Evolutionary conservation across 306 rosid species (phyloP), one percentile per base, ranked within the genome.

Genomic region (Ormosia semicastrata): DNA sequence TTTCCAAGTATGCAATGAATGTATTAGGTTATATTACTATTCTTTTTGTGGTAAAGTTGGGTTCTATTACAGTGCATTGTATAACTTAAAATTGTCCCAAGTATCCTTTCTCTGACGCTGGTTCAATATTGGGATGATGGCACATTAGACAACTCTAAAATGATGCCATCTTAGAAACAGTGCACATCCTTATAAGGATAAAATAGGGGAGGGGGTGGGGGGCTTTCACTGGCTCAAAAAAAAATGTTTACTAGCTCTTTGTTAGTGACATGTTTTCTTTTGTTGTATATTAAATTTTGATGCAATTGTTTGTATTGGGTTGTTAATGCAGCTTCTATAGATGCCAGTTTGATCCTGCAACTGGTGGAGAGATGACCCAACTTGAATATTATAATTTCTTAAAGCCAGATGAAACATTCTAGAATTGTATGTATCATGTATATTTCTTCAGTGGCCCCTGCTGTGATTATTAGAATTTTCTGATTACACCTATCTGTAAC

Each of bases 361-460:
- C 76, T 17, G 95, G 98, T 1, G 97, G 97, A 78, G 95, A 89
- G 88, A 92, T 92, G 97, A 88, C 88, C 2, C 94, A 88, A 83
- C 90, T 94, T 30, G 97, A 92, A 82, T 88, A 64, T 84, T 71
- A 86, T 71, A 90, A 92, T 74, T 90, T 94, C 81, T 84, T 94
- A 69, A 90, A 92, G 85, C 89, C 97, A 10, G 92, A 89, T 39
- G 91, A 90, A 76, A 85, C 87, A 46, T 85, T 86, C 84, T 90
- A 84, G 84, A 64, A 30, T 75, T 77, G 11, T 56, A 60, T 82
- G 47, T 70, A 66, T 77, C 39, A 11, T 79, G 77, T 84, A 66
- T 50, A 53, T 37, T n/a, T 80, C 47, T 59, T 15, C 44, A 52
- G 75, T 79, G 74, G 36, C 29, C n/a, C 64, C 59, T 81, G 39